Evolutionary conservation across 306 rosid genomes (phyloP), one percentile per base, ranked within the genome.

Genomic region (Acacia crassicarpa): DNA sequence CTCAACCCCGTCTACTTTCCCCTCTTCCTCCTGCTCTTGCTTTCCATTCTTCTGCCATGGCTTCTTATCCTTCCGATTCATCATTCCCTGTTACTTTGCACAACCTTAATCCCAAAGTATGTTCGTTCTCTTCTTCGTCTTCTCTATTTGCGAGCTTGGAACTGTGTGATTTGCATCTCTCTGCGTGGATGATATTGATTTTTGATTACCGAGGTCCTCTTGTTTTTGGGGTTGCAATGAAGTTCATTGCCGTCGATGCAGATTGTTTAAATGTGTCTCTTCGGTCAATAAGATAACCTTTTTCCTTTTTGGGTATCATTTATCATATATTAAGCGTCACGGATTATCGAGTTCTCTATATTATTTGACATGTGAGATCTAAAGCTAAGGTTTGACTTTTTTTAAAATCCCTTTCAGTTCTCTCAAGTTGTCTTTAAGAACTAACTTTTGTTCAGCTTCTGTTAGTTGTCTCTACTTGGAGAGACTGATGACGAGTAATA

Each of bases 101-200:
- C 4, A 93, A 88, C 82, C 84, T 95, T 84, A 95, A 92, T 76
- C 96, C 93, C 71, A 91, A 95, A 96, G 97, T 93, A 44, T 67
- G 6, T 6, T 13, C 46, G 62, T 22, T 72, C 58, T 35, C 35
- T 19, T 12, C 15, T 25, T 63, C 49, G 38, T 10, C 12, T n/a
- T 54, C 61, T 54, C 25, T 56, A 56, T 27, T n/a, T n/a, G 13
- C 12, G 63, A n/a, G 63, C 63, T 20, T 9, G 63, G 30, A 56
- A n/a, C 63, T 56, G 30, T 8, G 33, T 53, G 67, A 32, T 38
- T 77, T 78, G 59, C 8, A 33, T 41, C 30, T 81, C 59, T 69
- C 74, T 9, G 45, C 25, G 8, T 72, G 3, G 23, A 45, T 76
- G 17, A 73, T 23, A 1, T 44, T 84, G 43, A 16, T 62, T 83